Evolutionary conservation across 352 stramenopile species (phyloP).

Genomic region (Globisporangium spiculum): DNA sequence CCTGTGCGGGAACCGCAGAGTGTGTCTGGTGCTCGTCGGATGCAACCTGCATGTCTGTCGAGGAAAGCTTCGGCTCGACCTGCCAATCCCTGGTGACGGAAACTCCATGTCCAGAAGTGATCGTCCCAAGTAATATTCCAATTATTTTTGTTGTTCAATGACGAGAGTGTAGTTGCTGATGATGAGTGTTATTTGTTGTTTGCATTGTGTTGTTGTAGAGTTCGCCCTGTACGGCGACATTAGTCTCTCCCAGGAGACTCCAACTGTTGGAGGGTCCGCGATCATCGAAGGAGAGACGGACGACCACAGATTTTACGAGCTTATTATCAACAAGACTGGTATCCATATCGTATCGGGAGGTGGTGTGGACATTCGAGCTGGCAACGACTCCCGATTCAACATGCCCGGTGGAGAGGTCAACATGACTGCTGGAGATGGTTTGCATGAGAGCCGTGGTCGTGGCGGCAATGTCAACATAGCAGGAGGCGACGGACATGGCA

Average conservation of each 20-base stretch:
- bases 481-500: constrained; percentile 66
- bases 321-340: constrained; percentile 39
- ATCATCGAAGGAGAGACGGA: constrained; percentile 35
- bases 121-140: constrained; percentile 62
- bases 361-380: constrained; percentile 50
- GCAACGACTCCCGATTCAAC: constrained; percentile 72
- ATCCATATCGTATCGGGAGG: constrained; percentile 45
- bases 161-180: constrained; percentile 2
- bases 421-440: constrained; percentile 62
- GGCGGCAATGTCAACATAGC: constrained; percentile 71
- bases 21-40: constrained; percentile 92
- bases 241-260: constrained; percentile 43
- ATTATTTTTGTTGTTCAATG: background rate
- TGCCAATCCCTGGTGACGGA: constrained; percentile 87
- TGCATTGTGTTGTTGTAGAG: constrained; percentile 34
- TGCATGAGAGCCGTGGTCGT: constrained; percentile 73
- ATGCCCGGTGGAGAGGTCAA: constrained; percentile 47
- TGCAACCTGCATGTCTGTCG: constrained; percentile 75
- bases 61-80: constrained; percentile 77
- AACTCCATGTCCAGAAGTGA: constrained; percentile 70
- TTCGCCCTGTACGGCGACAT: constrained; percentile 55
- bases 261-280: constrained; percentile 36
- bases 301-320: constrained; percentile 33
- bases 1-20: constrained; percentile 53
- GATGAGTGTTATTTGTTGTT: constrained; percentile 7